Conservation (phyloP, 768 basidiomycete genomes). For the Paxillus ammoniavirescens region DNA sequence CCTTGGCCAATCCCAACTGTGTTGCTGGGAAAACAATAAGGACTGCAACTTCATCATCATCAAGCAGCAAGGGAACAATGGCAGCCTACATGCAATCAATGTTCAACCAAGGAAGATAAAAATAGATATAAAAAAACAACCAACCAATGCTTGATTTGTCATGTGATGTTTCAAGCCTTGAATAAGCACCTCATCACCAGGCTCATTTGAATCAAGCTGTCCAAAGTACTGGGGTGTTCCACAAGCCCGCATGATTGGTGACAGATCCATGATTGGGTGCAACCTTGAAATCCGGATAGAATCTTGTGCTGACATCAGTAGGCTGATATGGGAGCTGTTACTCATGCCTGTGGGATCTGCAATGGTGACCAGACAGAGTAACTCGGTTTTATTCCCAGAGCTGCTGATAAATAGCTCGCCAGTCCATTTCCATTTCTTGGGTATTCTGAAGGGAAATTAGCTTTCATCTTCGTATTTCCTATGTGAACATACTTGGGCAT, state of each 20-base stretch:
- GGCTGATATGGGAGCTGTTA: conserved; percentile 48
- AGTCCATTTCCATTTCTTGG: conserved; percentile 65
- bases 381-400: conserved; percentile 36
- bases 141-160: conserved; percentile 46
- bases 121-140: conserved; percentile 9
- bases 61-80: conserved; percentile 45
- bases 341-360: conserved; percentile 42
- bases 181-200: conserved; percentile 40
- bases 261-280: conserved; percentile 47
- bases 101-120: conserved; percentile 1
- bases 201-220: conserved; percentile 40
- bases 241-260: conserved; percentile 48
- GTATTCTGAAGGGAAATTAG: conserved; percentile 39
- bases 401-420: conserved; percentile 50
- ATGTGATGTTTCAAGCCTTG: conserved; percentile 45
- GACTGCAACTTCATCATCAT: conserved; percentile 47
- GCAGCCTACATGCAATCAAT: conserved; percentile 40
- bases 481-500: conserved; percentile 26
- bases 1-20: conserved; percentile 32
- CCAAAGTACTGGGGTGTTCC: conserved; percentile 52
- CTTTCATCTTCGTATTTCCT: not conserved
- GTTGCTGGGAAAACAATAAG: conserved; percentile 54
- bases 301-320: conserved; percentile 41
- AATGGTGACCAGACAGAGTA: conserved; percentile 49
- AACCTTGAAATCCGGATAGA: conserved; percentile 46